phyloP scores from a whole-genome alignment of 2,329 filamentous ascomycete species.

The Botrytis deweyae region DNA sequence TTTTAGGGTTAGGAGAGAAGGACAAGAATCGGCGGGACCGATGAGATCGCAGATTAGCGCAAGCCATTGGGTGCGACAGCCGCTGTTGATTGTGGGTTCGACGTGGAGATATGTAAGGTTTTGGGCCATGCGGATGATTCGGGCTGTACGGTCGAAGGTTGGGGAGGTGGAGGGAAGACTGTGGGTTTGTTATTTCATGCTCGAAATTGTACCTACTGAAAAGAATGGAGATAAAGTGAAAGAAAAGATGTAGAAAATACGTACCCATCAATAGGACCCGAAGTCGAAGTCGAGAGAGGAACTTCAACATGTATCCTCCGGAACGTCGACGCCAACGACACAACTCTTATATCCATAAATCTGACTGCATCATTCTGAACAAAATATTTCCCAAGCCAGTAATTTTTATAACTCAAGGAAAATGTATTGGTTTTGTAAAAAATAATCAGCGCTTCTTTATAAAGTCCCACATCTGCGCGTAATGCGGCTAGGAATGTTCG shows the following conservation, averaged over 20 bases:
- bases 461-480: background rate
- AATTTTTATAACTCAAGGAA: background rate
- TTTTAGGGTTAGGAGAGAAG: background rate
- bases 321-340: background rate
- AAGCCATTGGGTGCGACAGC: background rate
- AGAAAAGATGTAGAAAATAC: background rate
- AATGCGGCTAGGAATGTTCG: constrained; percentile 3
- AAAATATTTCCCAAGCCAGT: background rate
- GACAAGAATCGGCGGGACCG: background rate
- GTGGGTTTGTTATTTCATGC: background rate
- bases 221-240: background rate
- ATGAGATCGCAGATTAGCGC: background rate
- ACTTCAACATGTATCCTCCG: background rate
- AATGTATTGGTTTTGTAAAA: constrained; percentile 13
- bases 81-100: background rate
- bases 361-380: background rate
- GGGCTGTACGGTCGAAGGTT: constrained; percentile 1
- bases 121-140: constrained; percentile 7
- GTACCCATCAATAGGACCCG: background rate
- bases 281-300: background rate
- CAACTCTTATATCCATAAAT: constrained; percentile 4
- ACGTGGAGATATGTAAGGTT: constrained; percentile 2
- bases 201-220: too few species aligned
- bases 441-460: constrained; percentile 7
- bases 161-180: background rate